Evolutionary conservation across 768 basidiomycete species (phyloP).

Genomic region (Wakefieldia striispora): DNA sequence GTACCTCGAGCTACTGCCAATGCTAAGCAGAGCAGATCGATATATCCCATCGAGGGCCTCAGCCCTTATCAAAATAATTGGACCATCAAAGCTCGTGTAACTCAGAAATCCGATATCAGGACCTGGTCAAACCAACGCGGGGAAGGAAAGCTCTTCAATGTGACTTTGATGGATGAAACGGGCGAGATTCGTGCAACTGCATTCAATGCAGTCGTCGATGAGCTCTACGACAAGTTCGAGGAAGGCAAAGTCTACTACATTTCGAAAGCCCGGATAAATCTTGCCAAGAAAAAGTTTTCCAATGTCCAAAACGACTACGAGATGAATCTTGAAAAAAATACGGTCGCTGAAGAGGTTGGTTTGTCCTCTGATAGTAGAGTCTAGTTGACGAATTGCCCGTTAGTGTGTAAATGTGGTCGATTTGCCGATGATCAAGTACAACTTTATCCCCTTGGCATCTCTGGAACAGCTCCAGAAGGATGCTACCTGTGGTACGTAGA

Average conservation of each 20-base stretch:
- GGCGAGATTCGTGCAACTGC: conserved; percentile 89
- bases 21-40: conserved; percentile 25
- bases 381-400: conserved; percentile 7
- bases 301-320: conserved; percentile 93
- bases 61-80: conserved; percentile 98
- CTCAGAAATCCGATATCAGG: conserved; percentile 83
- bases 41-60: conserved; percentile 89
- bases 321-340: conserved; percentile 77
- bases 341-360: conserved; percentile 80
- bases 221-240: conserved; percentile 78
- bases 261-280: conserved; percentile 86
- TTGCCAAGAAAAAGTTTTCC: conserved; percentile 96
- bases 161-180: conserved; percentile 92
- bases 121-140: conserved; percentile 88
- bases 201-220: conserved; percentile 84
- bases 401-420: conserved; percentile 81
- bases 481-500: conserved; percentile 67
- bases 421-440: conserved; percentile 82
- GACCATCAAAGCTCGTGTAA: conserved; percentile 95
- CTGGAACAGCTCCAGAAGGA: conserved; percentile 73
- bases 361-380: background rate
- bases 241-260: conserved; percentile 93
- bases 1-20: conserved; percentile 11
- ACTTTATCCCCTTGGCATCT: conserved; percentile 64
- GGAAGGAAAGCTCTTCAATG: conserved; percentile 93